phyloP scores from a whole-genome alignment of 768 basidiomycete genomes.

The Steccherinum ochraceum region DNA sequence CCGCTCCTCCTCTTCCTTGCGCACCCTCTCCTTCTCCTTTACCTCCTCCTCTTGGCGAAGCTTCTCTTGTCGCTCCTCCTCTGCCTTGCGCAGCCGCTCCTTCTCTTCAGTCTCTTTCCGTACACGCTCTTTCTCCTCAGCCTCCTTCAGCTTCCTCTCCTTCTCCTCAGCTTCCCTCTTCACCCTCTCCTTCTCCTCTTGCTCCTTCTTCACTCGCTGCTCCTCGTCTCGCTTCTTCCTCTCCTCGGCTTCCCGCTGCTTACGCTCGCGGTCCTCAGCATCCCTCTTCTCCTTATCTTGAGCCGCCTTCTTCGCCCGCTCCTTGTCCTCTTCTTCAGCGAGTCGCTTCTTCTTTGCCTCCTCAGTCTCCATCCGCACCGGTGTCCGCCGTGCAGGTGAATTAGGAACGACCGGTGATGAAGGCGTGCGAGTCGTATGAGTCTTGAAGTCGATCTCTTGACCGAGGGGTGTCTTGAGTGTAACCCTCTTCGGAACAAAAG shows the following conservation, averaged over 20 bases:
- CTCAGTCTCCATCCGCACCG: constrained; percentile 60
- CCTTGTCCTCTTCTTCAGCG: constrained; percentile 35
- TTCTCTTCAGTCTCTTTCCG: constrained; percentile 38
- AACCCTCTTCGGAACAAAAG: constrained; percentile 58
- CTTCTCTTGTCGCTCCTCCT: constrained; percentile 32
- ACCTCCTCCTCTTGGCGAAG: constrained; percentile 15
- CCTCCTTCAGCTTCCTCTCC: constrained; percentile 20
- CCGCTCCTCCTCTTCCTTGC: constrained; percentile 54
- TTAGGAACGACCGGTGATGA: constrained; percentile 29
- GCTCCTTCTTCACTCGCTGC: constrained; percentile 22
- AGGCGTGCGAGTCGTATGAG: constrained; percentile 28
- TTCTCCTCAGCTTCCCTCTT: constrained; percentile 32
- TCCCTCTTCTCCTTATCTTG: constrained; percentile 30
- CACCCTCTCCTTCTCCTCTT: constrained; percentile 35
- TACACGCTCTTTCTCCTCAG: constrained; percentile 27
- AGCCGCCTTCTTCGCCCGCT: constrained; percentile 27
- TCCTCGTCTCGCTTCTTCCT: constrained; percentile 26
- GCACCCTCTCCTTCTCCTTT: constrained; percentile 29
- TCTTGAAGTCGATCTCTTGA: constrained; percentile 54
- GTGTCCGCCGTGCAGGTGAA: constrained; percentile 28
- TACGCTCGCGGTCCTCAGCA: constrained; percentile 35
- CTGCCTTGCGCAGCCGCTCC: constrained; percentile 35
- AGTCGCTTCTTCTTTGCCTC: constrained; percentile 46
- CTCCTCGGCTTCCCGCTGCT: constrained; percentile 34
- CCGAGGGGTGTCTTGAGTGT: constrained; percentile 59